phyloP scores from a whole-genome alignment of 1,139 yeast genomes.

The Eremothecium cymbalariae region DNA sequence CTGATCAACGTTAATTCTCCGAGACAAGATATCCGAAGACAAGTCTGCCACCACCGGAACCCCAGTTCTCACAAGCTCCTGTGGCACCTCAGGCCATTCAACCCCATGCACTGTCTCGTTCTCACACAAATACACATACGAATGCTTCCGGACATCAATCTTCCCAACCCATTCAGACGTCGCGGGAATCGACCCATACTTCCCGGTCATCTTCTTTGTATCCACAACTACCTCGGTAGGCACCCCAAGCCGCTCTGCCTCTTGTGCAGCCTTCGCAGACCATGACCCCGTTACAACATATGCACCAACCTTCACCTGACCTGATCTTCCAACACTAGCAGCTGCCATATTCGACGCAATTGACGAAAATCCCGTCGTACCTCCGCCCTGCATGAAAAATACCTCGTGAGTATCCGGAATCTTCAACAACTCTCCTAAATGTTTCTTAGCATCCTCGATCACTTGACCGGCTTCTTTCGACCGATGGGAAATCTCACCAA shows the following conservation, averaged over 20 bases:
- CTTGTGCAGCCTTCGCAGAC: slow-evolving; percentile 83
- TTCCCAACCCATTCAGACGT: slow-evolving; percentile 51
- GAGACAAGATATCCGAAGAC: slow-evolving; percentile 87
- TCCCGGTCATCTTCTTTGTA: slow-evolving; percentile 47
- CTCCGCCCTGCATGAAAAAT: slow-evolving; percentile 94
- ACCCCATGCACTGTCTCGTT: slow-evolving; percentile 95
- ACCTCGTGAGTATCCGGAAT: slow-evolving; percentile 93
- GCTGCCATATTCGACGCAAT: slow-evolving; percentile 79
- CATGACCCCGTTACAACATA: slow-evolving; percentile 89
- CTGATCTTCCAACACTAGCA: slow-evolving; percentile 54
- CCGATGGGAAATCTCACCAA: slow-evolving; percentile 94
- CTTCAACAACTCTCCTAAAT: slow-evolving; percentile 51
- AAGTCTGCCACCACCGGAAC: slow-evolving; percentile 86
- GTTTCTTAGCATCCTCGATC: slow-evolving; percentile 66
- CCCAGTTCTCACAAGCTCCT: slow-evolving; percentile 51
- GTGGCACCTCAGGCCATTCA: slow-evolving; percentile 57
- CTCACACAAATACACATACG: slow-evolving; percentile 86
- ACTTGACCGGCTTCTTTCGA: slow-evolving; percentile 73
- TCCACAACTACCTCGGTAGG: slow-evolving; percentile 64
- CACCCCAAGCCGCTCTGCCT: slow-evolving; percentile 75
- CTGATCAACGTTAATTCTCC: slow-evolving; percentile 68
- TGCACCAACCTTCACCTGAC: slow-evolving; percentile 71
- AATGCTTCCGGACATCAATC: slow-evolving; percentile 44
- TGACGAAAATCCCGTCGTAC: slow-evolving; percentile 89
- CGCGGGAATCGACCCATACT: slow-evolving; percentile 63